Percentiles rank a stretch among this genome's conserved stretches.
These are phyloP conservation scores for Endotrypanum monterogeii DNA, from an alignment of 208 protist species.

Conservation along the genomic window DNA sequence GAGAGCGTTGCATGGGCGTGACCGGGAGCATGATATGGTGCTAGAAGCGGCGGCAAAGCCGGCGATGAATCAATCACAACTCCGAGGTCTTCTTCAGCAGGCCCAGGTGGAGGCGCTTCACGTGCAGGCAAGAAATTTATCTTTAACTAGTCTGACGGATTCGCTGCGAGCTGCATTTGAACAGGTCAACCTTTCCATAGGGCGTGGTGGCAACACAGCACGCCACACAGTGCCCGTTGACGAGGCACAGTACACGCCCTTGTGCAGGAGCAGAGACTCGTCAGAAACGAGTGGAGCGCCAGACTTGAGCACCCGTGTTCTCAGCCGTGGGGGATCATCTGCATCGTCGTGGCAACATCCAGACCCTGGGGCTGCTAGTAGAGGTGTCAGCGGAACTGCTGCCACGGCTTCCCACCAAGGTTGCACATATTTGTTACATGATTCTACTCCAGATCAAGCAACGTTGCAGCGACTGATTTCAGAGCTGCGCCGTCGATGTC, in stretches of 20 bases:
- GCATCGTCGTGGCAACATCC: not conserved
- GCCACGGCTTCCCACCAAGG: not conserved
- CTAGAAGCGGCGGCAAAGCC: not conserved
- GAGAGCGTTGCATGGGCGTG: not conserved
- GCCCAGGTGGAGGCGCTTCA: constrained; percentile 2
- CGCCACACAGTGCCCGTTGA: not conserved
- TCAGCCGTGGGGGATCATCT: not conserved
- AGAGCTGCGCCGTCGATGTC: constrained; percentile 12
- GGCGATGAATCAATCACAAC: not conserved
- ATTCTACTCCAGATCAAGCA: not conserved
- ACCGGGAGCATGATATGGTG: not conserved
- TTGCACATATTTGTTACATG: not conserved
- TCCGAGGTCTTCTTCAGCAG: constrained; percentile 13
- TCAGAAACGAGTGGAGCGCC: not conserved
- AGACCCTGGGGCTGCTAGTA: not conserved
- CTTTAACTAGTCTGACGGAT: constrained; percentile 9
- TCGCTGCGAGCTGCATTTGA: constrained; percentile 9
- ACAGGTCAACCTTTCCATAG: constrained; percentile 2
- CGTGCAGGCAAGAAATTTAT: not conserved
- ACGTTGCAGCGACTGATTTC: constrained; percentile 18
- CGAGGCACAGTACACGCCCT: not conserved
- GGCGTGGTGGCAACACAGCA: not conserved
- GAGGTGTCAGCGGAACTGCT: not conserved
- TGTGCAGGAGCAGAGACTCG: not conserved
- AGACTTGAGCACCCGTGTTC: constrained; percentile 8